These are phyloP conservation scores for Nitzschia sp. DNA, from an alignment of 108 stramenopile species.

Conservation along the genomic window DNA sequence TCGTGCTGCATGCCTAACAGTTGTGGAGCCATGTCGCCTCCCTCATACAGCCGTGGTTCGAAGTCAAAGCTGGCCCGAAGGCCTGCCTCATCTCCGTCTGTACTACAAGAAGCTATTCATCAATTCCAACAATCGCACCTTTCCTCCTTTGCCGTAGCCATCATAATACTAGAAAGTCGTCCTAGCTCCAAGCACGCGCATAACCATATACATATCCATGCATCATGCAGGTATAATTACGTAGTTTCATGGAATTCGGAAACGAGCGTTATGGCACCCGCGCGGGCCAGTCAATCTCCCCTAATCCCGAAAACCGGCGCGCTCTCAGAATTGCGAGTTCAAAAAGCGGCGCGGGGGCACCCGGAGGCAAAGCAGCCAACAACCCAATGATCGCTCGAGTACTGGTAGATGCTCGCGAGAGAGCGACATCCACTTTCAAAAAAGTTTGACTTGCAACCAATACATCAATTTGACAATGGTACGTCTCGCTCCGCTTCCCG, in stretches of 20 bases:
- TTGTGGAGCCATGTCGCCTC: neutral
- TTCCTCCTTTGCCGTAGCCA: neutral
- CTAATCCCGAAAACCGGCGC: too few species aligned
- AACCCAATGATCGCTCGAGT: constrained; percentile 8
- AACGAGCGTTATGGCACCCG: neutral
- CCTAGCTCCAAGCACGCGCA: neutral
- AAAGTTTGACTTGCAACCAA: neutral
- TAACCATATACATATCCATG: too few species aligned
- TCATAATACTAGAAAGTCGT: neutral
- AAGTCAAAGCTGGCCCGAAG: neutral
- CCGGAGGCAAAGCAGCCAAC: neutral
- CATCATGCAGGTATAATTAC: too few species aligned
- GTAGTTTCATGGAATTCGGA: neutral
- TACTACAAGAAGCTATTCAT: too few species aligned
- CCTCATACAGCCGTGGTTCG: neutral
- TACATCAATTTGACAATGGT: neutral
- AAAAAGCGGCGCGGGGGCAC: constrained; percentile 8
- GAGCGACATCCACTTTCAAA: neutral
- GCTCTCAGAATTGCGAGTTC: too few species aligned
- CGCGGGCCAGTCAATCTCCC: neutral
- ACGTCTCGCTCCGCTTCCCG: neutral
- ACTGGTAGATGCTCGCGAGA: too few species aligned
- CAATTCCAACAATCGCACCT: too few species aligned
- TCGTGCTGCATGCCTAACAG: neutral
- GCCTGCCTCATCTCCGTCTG: neutral